These are phyloP conservation scores for Filobasidium floriforme DNA, from an alignment of 768 basidiomycete species.

Conservation along the genomic window DNA sequence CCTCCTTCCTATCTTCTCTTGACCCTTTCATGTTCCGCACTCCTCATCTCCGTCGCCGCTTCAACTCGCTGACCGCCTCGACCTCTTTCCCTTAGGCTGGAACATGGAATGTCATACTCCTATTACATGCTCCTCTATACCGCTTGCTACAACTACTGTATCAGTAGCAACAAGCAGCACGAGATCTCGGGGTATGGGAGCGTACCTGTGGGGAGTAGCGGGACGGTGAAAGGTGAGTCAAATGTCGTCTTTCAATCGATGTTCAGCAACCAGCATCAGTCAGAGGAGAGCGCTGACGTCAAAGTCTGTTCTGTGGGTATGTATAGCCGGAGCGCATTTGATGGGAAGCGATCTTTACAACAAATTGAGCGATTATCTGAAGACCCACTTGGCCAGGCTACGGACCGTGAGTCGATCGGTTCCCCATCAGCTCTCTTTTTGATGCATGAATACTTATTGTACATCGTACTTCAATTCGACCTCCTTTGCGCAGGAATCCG, in stretches of 20 bases:
- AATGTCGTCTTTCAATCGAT: no score
- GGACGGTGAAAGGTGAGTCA: constrained; percentile 1
- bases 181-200: constrained; percentile 36
- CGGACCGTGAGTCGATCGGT: constrained; percentile 52
- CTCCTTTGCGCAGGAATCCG: constrained; percentile 56
- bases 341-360: constrained; percentile 98
- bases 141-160: constrained; percentile 97
- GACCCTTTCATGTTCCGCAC: not conserved
- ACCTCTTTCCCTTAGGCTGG: no score
- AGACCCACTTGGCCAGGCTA: constrained; percentile 63
- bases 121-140: constrained; percentile 60
- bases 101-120: constrained; percentile 44
- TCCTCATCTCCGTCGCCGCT: no score
- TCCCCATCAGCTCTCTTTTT: not conserved
- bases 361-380: constrained; percentile 84
- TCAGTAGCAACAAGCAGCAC: constrained; percentile 55
- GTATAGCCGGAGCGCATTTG: constrained; percentile 40
- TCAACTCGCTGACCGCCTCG: no score
- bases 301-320: not conserved
- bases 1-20: not conserved
- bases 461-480: not conserved
- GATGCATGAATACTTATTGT: no score
- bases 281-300: constrained; percentile 22
- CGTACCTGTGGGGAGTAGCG: constrained; percentile 18
- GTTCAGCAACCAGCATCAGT: no score